Evolutionary conservation across 1,284 basidiomycete genomes (phyloP), one percentile per base, ranked within the genome.

Genomic region (Moesziomyces globuligerus): DNA sequence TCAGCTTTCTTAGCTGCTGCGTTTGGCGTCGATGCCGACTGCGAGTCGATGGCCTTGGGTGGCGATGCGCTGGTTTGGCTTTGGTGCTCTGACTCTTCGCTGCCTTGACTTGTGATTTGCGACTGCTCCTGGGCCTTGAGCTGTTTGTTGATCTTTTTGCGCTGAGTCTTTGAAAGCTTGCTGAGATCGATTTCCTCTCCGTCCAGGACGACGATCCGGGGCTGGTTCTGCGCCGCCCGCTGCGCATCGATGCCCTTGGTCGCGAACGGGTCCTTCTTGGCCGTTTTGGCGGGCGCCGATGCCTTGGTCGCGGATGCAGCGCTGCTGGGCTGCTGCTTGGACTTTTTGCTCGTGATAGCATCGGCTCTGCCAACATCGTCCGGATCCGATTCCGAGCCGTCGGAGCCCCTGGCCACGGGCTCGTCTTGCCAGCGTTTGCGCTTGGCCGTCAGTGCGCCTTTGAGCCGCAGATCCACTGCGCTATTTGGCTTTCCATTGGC

Each of bases 71-170:
- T 17, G 15, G 32, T 34, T 17, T n/a, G n/a, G n/a, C n/a, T n/a
- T n/a, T n/a, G n/a, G n/a, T n/a, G n/a, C n/a, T n/a, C n/a, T n/a
- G n/a, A n/a, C n/a, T n/a, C n/a, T n/a, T 15, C 26, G 40, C 21
- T 26, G 60, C 26, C 29, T 23, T 25, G 24, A 38, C 9, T 5
- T 10, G 26, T 13, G 25, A n/a, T 13, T 28, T 28, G 34, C n/a
- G 29, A 20, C 9, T 42, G 13, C 34, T 58, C 32, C 37, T 62
- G 58, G 9, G 36, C 54, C 23, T 56, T 68, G 45, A 64, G 66
- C 46, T 65, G 65, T 44, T 75, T 73, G 45, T 73, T 75, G 59
- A 76, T 53, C 67, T 78, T 78, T 18, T 79, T 79, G 17, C 72
- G 55, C 44, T 79, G 78, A 21, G 74, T 48, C 51, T 79, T 79